Percentiles rank a stretch among this genome's conserved stretches.
Evolutionary conservation across 1,284 basidiomycete genomes (phyloP).

Genomic region (Stereum hirsutum): DNA sequence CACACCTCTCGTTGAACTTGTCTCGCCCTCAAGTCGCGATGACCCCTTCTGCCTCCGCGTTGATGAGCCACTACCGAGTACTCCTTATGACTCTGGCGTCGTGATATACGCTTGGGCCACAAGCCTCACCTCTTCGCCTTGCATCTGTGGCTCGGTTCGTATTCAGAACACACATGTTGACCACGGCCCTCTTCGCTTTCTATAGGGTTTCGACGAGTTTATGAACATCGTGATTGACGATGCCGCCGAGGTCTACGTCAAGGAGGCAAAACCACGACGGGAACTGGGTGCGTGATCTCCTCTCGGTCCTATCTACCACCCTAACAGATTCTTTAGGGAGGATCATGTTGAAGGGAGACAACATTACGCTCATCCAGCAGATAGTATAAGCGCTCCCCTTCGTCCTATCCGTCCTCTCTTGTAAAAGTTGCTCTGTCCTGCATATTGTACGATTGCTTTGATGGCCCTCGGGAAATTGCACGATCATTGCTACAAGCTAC

Average conservation of each 20-base stretch:
- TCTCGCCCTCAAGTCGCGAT: constrained; percentile 15
- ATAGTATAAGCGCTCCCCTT: constrained; percentile 22
- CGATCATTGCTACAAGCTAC: constrained; percentile 22
- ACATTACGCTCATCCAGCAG: constrained; percentile 91
- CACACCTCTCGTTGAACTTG: constrained; percentile 17
- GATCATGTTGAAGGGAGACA: constrained; percentile 91
- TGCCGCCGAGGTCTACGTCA: constrained; percentile 87
- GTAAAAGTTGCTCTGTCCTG: constrained; percentile 5
- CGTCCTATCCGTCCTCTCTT: constrained; percentile 1
- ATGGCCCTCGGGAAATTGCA: constrained; percentile 14
- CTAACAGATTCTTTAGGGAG: constrained; percentile 50
- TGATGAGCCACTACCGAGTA: background rate
- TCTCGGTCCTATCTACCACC: background rate
- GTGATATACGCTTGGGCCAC: constrained; percentile 8
- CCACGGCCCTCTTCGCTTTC: no score
- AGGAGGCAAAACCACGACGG: constrained; percentile 76
- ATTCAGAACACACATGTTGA: no score
- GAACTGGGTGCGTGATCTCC: constrained; percentile 54
- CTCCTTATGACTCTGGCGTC: constrained; percentile 7
- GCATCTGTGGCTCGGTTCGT: no score
- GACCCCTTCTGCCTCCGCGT: background rate
- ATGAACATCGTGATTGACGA: constrained; percentile 99
- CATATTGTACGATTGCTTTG: constrained; percentile 3
- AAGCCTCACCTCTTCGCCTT: no score
- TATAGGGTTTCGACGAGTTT: constrained; percentile 97